Evolutionary conservation across 768 basidiomycete genomes (phyloP).

Genomic region (Hypholoma fasciculare): DNA sequence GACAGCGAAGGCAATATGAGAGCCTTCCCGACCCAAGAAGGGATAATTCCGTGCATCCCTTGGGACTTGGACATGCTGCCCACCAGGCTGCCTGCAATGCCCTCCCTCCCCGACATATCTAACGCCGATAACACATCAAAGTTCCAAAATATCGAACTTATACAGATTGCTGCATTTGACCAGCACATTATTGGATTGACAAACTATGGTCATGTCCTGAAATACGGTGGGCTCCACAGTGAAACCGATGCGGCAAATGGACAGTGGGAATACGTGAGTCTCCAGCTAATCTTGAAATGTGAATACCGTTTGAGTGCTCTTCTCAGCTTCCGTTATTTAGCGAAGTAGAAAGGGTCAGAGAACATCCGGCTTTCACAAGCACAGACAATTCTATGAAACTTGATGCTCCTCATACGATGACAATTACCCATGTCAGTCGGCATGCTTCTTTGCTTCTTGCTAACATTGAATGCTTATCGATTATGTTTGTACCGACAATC

Average conservation of each 20-base stretch:
- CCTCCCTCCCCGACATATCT: constrained; percentile 53
- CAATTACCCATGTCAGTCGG: constrained; percentile 75
- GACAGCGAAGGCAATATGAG: constrained; percentile 39
- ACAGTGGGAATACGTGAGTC: constrained; percentile 72
- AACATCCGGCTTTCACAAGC: constrained; percentile 43
- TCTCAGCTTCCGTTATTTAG: constrained; percentile 73
- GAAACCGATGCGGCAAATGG: constrained; percentile 39
- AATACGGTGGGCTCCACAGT: constrained; percentile 47
- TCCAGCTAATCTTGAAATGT: background rate
- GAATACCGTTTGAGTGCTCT: constrained; percentile 6
- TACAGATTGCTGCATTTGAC: constrained; percentile 83
- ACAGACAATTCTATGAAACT: constrained; percentile 24
- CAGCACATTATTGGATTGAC: constrained; percentile 78
- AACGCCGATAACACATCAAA: constrained; percentile 19
- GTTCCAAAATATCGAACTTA: constrained; percentile 41
- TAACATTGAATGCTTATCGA: constrained; percentile 9
- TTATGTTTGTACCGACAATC: constrained; percentile 4
- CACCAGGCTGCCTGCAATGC: constrained; percentile 57
- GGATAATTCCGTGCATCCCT: constrained; percentile 56
- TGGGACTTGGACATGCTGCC: constrained; percentile 63
- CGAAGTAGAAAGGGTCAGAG: constrained; percentile 51
- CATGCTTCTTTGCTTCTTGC: constrained; percentile 7
- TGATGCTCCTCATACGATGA: constrained; percentile 45
- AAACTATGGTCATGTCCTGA: constrained; percentile 74
- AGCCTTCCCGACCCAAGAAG: constrained; percentile 33